These are phyloP conservation scores for Suhomyces guaymorum DNA, from an alignment of 1,139 yeast genomes.

Conservation along the genomic window DNA sequence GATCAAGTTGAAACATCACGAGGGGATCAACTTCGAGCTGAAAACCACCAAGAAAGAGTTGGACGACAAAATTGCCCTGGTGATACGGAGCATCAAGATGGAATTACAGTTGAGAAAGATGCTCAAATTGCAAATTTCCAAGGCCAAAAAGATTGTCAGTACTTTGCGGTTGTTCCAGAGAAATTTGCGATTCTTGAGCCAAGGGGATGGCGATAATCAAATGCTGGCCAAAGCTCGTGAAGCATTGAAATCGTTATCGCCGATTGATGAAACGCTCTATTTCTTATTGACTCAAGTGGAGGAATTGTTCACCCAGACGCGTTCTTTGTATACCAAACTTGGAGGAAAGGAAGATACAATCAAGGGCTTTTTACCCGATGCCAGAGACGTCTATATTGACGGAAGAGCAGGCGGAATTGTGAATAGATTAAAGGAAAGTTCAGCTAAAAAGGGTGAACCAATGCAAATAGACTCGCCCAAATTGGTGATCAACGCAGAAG, in stretches of 20 bases:
- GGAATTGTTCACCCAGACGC: conserved; percentile 40
- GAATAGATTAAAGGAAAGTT: conserved; percentile 15
- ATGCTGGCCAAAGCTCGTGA: conserved; percentile 28
- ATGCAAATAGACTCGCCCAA: conserved; percentile 6
- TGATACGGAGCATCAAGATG: conserved; percentile 44
- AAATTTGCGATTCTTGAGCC: conserved; percentile 31
- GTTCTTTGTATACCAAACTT: conserved; percentile 35
- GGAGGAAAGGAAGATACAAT: conserved; percentile 14
- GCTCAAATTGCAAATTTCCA: conserved; percentile 41
- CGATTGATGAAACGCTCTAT: conserved; percentile 54
- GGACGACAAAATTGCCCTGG: conserved; percentile 37
- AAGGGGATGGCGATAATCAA: conserved; percentile 4
- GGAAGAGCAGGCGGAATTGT: conserved; percentile 20
- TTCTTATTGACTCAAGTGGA: conserved; percentile 46
- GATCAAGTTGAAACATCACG: conserved; percentile 69
- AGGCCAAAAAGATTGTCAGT: conserved; percentile 37
- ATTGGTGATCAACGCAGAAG: conserved; percentile 6
- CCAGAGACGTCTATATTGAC: conserved; percentile 23
- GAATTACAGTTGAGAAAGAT: conserved; percentile 49
- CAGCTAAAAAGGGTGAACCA: neutral
- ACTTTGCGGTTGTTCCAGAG: conserved; percentile 33
- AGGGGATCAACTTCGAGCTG: conserved; percentile 43
- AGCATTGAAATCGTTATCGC: conserved; percentile 44
- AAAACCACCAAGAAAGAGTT: conserved; percentile 22
- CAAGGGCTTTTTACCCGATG: conserved; percentile 16